Conservation (phyloP, 352 stramenopile species). For the Pythium folliculosum region DNA sequence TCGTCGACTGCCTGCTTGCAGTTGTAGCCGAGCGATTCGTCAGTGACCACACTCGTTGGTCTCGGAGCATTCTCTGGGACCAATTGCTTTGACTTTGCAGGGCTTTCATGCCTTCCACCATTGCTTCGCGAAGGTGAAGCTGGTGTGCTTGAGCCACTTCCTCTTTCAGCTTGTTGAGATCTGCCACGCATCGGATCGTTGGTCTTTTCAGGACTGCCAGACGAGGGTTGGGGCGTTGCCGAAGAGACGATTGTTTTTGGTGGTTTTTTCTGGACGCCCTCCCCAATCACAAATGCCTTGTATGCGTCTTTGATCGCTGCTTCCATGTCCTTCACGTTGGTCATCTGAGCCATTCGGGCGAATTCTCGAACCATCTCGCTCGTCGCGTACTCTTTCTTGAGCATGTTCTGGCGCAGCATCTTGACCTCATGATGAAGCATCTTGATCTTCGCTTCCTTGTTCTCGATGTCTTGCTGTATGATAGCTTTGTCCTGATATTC, state of each 20-base stretch:
- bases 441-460: constrained; percentile 78
- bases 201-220: constrained; percentile 19
- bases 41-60: constrained; percentile 13
- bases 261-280: constrained; percentile 63
- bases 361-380: constrained; percentile 83
- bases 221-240: not conserved
- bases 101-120: not conserved
- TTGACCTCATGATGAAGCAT: constrained; percentile 78
- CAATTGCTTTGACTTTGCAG: constrained; percentile 10
- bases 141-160: not conserved
- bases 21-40: constrained; percentile 68
- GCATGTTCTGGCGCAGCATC: constrained; percentile 61
- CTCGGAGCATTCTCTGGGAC: constrained; percentile 8
- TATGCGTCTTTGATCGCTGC: constrained; percentile 80
- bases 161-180: not conserved
- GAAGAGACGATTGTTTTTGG: constrained; percentile 29
- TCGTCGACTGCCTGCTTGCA: constrained; percentile 77
- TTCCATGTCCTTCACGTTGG: constrained; percentile 81
- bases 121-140: constrained; percentile 6
- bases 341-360: constrained; percentile 65
- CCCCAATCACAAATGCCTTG: constrained; percentile 71
- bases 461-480: constrained; percentile 61
- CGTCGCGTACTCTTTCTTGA: constrained; percentile 81
- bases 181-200: not conserved
- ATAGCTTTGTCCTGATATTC: constrained; percentile 69